phyloP scores from a whole-genome alignment of 2,329 filamentous ascomycete genomes.

The Exophiala alcalophila region DNA sequence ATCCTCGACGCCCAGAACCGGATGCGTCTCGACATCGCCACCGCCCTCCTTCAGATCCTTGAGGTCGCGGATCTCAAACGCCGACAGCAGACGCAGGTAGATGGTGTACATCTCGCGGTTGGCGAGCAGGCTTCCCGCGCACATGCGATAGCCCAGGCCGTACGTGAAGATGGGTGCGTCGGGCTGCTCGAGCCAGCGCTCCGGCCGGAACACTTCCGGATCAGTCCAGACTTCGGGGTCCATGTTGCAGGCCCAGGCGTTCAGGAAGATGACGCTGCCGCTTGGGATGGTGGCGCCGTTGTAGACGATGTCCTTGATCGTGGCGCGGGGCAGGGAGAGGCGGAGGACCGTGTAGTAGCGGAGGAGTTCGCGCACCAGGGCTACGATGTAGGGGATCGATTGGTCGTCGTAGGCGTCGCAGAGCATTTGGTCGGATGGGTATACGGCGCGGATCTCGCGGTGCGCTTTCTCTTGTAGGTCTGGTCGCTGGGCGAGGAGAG shows the following conservation, averaged over 20 bases:
- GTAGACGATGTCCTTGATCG: conserved; percentile 59
- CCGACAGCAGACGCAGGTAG: conserved; percentile 61
- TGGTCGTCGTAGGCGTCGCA: conserved; percentile 62
- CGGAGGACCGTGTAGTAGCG: conserved; percentile 63
- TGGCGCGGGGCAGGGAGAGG: conserved; percentile 60
- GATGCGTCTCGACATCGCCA: conserved; percentile 45
- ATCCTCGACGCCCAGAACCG: conserved; percentile 58
- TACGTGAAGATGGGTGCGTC: conserved; percentile 65
- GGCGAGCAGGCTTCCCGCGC: conserved; percentile 60
- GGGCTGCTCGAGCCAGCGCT: conserved; percentile 62
- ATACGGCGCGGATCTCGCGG: conserved; percentile 55
- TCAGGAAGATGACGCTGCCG: conserved; percentile 63
- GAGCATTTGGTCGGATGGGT: conserved; percentile 49
- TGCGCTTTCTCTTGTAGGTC: conserved; percentile 63
- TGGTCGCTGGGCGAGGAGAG: conserved; percentile 56
- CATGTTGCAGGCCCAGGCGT: conserved; percentile 68
- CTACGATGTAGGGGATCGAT: conserved; percentile 61
- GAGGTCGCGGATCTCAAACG: conserved; percentile 57
- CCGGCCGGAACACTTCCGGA: conserved; percentile 58
- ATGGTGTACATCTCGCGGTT: conserved; percentile 65
- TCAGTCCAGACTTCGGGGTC: conserved; percentile 58
- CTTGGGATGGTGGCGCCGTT: conserved; percentile 58
- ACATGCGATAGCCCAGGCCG: conserved; percentile 66
- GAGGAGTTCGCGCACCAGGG: conserved; percentile 61
- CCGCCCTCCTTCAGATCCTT: conserved; percentile 51